phyloP scores from a whole-genome alignment of 768 basidiomycete species.

The Exidia glandulosa region DNA sequence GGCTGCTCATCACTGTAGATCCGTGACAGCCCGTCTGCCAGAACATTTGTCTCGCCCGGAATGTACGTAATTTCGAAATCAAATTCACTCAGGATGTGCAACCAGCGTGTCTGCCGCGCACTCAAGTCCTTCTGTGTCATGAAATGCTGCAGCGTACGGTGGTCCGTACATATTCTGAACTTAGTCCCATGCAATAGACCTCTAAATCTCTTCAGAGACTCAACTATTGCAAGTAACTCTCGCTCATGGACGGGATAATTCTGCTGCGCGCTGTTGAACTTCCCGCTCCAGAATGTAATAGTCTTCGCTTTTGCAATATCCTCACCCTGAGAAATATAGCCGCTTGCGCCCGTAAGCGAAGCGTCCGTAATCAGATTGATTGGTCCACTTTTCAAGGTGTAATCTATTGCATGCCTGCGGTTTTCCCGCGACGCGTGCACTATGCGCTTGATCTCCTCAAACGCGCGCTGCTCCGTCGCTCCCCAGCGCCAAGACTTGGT shows the following conservation, averaged over 20 bases:
- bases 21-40: conserved; percentile 12
- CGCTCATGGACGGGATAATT: conserved; percentile 31
- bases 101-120: neutral
- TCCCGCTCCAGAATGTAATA: conserved; percentile 26
- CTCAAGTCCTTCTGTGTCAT: neutral
- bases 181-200: conserved; percentile 18
- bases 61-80: conserved; percentile 3
- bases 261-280: conserved; percentile 25
- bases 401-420: conserved; percentile 6
- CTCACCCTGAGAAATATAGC: conserved; percentile 17
- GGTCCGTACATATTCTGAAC: conserved; percentile 2
- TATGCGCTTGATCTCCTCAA: conserved; percentile 18
- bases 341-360: conserved; percentile 19
- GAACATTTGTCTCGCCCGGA: neutral
- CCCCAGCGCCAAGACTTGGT: conserved; percentile 15
- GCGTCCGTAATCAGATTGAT: conserved; percentile 25
- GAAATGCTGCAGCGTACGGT: conserved; percentile 1
- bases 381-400: conserved; percentile 6
- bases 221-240: conserved; percentile 24
- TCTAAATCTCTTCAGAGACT: conserved; percentile 22
- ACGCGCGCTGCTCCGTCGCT: conserved; percentile 20
- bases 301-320: conserved; percentile 15
- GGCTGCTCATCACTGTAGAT: conserved; percentile 14
- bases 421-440: conserved; percentile 13
- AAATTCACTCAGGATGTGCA: conserved; percentile 1